phyloP scores from a whole-genome alignment of 129 eudicot species.

The Sambucus nigra region DNA sequence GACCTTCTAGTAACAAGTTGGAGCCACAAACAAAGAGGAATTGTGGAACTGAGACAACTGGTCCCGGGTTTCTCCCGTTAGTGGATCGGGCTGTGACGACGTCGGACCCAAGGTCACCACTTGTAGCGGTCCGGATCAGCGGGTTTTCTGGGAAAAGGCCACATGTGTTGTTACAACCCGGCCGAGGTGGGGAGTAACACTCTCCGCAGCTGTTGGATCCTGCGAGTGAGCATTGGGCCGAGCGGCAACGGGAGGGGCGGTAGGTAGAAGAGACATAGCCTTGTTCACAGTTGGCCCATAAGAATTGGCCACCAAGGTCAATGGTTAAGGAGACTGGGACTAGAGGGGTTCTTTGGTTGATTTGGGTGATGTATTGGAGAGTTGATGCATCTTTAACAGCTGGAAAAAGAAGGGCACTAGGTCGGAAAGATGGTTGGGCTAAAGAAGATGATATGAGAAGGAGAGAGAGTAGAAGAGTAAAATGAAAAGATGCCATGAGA shows the following conservation, averaged over 20 bases:
- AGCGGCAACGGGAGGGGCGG: constrained; percentile 7
- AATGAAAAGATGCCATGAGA: constrained; percentile 9
- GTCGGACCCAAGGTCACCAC: constrained; percentile 8
- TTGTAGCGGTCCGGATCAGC: not conserved
- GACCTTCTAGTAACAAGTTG: not conserved
- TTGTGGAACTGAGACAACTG: not conserved
- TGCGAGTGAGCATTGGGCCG: constrained; percentile 20
- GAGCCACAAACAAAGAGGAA: not conserved
- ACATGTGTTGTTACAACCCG: constrained; percentile 9
- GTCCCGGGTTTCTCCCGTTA: constrained; percentile 4
- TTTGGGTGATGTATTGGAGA: constrained; percentile 26
- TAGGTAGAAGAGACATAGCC: constrained; percentile 23
- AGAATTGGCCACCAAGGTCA: constrained; percentile 35
- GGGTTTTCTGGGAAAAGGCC: not conserved
- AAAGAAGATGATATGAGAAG: constrained; percentile 2
- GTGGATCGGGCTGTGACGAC: constrained; percentile 3
- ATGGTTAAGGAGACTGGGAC: constrained; percentile 18
- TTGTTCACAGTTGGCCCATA: constrained; percentile 40
- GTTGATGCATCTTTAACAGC: constrained; percentile 35
- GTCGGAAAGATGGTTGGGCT: constrained; percentile 18
- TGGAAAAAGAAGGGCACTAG: constrained; percentile 25
- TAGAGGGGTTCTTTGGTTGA: constrained; percentile 35
- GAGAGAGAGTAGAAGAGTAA: constrained; percentile 1
- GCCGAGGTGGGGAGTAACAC: not conserved
- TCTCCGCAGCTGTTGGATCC: not conserved